Evolutionary conservation across 1,284 basidiomycete species (phyloP).

Genomic region (Baeospora myosura): DNA sequence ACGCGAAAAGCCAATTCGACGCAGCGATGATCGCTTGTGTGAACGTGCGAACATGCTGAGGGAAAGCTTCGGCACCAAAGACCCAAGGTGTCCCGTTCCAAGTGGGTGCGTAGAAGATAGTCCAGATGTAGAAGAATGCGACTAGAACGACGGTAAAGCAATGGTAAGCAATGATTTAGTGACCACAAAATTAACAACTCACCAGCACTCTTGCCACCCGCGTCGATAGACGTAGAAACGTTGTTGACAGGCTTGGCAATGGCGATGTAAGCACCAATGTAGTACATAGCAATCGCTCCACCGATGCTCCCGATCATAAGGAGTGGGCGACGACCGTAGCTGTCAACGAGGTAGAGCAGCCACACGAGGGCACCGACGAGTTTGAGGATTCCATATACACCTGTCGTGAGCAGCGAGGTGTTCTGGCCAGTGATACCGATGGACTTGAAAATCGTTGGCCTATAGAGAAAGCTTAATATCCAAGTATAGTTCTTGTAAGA

Average conservation of each 20-base stretch:
- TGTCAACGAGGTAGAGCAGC: slow-evolving; percentile 16
- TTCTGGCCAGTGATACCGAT: slow-evolving; percentile 33
- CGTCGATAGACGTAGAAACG: slow-evolving; percentile 14
- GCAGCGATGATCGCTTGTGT: slow-evolving; percentile 28
- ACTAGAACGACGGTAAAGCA: slow-evolving; percentile 11
- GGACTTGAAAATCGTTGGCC: slow-evolving; percentile 31
- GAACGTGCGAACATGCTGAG: slow-evolving; percentile 28
- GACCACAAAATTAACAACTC: slow-evolving; percentile 6
- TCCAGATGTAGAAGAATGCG: slow-evolving; percentile 31
- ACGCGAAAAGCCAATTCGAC: slow-evolving; percentile 27
- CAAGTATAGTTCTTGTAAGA: slow-evolving; percentile 6
- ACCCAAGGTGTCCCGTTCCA: slow-evolving; percentile 32
- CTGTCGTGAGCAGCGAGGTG: slow-evolving; percentile 37
- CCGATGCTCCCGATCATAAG: slow-evolving; percentile 36
- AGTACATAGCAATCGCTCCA: slow-evolving; percentile 34
- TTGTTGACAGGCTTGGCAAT: slow-evolving; percentile 21
- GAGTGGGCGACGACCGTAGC: slow-evolving; percentile 29
- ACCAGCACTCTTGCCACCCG: slow-evolving; percentile 24
- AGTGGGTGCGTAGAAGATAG: slow-evolving; percentile 27
- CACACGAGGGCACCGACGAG: slow-evolving; percentile 19
- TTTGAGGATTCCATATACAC: slow-evolving; percentile 39
- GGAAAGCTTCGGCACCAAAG: slow-evolving; percentile 27
- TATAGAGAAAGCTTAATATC: slow-evolving; percentile 12
- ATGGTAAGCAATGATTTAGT: background rate
- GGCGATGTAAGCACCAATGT: slow-evolving; percentile 30